Conservation (phyloP, 192 early-diverging fungal species). For the Rhizophagus prolifer region DNA sequence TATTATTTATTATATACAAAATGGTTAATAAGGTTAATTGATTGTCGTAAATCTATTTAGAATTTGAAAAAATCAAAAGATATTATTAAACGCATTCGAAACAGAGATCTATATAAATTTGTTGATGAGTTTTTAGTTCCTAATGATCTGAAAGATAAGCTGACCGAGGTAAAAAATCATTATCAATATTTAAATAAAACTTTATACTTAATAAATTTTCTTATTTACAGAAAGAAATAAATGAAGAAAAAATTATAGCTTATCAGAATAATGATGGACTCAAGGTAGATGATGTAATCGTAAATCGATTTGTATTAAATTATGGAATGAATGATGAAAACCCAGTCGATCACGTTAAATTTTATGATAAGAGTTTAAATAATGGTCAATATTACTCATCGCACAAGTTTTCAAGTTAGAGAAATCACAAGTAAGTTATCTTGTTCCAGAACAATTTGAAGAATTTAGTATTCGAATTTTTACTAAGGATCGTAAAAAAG, state of each 20-base stretch:
- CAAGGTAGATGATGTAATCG: constrained; percentile 67
- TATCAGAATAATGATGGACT: constrained; percentile 66
- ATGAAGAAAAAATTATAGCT: constrained; percentile 57
- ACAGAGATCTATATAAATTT: constrained; percentile 84
- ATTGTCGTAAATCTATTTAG: constrained; percentile 2
- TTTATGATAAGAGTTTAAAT: constrained; percentile 48
- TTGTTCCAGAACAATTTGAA: constrained; percentile 68
- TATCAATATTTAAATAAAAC: background rate
- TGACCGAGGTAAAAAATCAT: constrained; percentile 39
- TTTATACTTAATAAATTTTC: background rate
- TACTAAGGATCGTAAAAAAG: constrained; percentile 54
- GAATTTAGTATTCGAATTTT: constrained; percentile 71
- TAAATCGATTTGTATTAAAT: constrained; percentile 69
- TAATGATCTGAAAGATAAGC: constrained; percentile 39
- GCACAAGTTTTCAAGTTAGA: constrained; percentile 70
- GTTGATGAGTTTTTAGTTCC: constrained; percentile 76
- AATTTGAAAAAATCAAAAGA: constrained; percentile 62
- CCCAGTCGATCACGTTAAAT: constrained; percentile 81
- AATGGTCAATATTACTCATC: constrained; percentile 16
- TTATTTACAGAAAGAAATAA: constrained; percentile 42
- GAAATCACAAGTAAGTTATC: constrained; percentile 69
- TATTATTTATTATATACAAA: too few relatives aligned
- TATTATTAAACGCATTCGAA: constrained; percentile 72
- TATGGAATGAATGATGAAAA: constrained; percentile 84
- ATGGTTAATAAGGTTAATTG: background rate